Evolutionary conservation across 2,329 filamentous ascomycete species (phyloP), one percentile per base, ranked within the genome.

Genomic region (Dryadomyces quercus-mongolicae): DNA sequence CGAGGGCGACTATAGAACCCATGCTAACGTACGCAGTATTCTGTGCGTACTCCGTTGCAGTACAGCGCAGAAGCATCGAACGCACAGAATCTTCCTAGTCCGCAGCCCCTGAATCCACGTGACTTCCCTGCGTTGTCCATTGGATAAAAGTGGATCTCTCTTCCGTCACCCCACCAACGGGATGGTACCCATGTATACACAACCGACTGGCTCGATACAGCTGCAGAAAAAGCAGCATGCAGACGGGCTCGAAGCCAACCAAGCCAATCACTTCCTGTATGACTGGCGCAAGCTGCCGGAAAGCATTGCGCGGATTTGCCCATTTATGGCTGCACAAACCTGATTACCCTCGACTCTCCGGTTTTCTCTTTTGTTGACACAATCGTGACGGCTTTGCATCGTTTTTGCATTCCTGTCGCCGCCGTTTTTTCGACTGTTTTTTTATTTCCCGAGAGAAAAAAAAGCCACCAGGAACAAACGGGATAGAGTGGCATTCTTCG

Each of bases 161-260:
- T n/a, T n/a, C 34, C 51, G 34, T 53, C 51, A 49, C 51, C 51
- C 45, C 51, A 53, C 45, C 51, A 53, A 53, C 51, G 51, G n/a
- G 21, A 43, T 16, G 18, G 15, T n/a, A 13, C 9, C 10, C 36
- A 34, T 7, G 21, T 34, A 34, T 52, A 52, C 42, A 52, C 40
- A 45, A 20, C 2, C 40, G 5, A 44, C 13, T 22, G 49, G n/a
- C n/a, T 9, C 34, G 36, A 20, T 25, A 25, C 31, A 49, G 47
- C 45, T 18, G 18, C 20, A 10, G 25, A 48, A 42, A 50, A 50
- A 16, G 21, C 49, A 40, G 49, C 49, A 40, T 13, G 20, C 36
- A 51, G 42, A 20, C 8, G 12, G 42, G 18, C 42, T 18, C 7
- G 8, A 18, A 42, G 47, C 31, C 34, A 18, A 6, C 25, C 48